Conservation (phyloP, 805 yeast species). For the Ogataea pini region DNA sequence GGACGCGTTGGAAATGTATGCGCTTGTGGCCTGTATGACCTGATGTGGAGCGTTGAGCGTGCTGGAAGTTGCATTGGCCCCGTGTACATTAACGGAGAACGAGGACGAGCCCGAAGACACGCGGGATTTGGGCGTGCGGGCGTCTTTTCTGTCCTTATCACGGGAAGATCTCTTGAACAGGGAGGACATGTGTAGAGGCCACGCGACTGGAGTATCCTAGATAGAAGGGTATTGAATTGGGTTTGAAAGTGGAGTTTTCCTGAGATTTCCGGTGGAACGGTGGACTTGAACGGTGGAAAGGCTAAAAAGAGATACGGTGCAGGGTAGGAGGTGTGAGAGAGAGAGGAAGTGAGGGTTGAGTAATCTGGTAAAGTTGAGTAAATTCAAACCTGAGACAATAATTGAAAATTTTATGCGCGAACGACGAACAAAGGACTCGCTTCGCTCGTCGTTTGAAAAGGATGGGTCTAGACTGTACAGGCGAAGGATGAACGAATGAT, state of each 20-base stretch:
- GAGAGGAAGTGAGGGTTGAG: not conserved
- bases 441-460: not conserved
- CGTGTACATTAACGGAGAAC: constrained; percentile 9
- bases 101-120: constrained; percentile 25
- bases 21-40: constrained; percentile 79
- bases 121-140: constrained; percentile 19
- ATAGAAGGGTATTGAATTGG: too few relatives aligned
- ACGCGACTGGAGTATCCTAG: not conserved
- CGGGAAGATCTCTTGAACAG: constrained; percentile 35
- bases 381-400: constrained; percentile 14
- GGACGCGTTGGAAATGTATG: constrained; percentile 75
- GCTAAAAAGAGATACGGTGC: too few relatives aligned
- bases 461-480: not conserved
- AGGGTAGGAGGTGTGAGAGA: too few relatives aligned
- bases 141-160: constrained; percentile 31
- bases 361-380: not conserved
- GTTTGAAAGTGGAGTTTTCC: too few relatives aligned
- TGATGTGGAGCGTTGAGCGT: constrained; percentile 62
- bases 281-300: too few relatives aligned
- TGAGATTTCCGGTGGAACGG: too few relatives aligned
- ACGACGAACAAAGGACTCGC: not conserved
- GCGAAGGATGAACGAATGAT: not conserved
- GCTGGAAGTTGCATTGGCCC: constrained; percentile 10
- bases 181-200: constrained; percentile 25
- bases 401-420: constrained; percentile 1